Conservation (phyloP, 2,329 filamentous ascomycete species). For the Parastagonospora avenae region DNA sequence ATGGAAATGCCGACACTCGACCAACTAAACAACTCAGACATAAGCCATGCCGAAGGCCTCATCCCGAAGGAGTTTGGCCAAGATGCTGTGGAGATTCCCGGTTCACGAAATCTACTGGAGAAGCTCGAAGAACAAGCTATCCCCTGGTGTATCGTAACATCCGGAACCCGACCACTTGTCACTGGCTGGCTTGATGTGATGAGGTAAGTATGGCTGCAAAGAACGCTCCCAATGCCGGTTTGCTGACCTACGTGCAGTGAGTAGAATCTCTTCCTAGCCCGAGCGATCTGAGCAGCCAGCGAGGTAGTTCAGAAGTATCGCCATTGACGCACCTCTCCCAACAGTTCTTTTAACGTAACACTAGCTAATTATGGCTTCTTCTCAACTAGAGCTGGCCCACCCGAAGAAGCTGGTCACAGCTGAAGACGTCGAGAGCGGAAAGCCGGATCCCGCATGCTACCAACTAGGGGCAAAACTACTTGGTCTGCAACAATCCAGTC, state of each 20-base stretch:
- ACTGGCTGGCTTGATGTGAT: constrained; percentile 57
- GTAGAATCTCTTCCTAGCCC: no score
- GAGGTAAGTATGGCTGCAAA: constrained; percentile 14
- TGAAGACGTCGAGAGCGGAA: constrained; percentile 56
- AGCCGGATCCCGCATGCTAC: constrained; percentile 58
- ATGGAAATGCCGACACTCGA: neutral
- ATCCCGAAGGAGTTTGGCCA: constrained; percentile 78
- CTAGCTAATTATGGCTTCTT: no score
- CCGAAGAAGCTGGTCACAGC: constrained; percentile 55
- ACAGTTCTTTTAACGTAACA: no score
- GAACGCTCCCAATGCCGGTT: no score
- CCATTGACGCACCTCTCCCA: no score
- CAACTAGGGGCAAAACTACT: constrained; percentile 50
- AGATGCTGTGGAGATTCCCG: constrained; percentile 85
- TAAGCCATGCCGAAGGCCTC: constrained; percentile 75
- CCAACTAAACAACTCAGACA: constrained; percentile 60
- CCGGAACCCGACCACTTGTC: constrained; percentile 55
- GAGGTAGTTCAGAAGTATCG: no score
- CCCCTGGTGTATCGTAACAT: constrained; percentile 81
- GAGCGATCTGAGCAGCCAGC: no score
- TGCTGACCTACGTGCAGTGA: no score
- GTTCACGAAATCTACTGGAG: constrained; percentile 73
- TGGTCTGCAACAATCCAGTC: constrained; percentile 47
- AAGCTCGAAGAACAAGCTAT: constrained; percentile 65
- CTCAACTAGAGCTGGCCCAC: constrained; percentile 43